Percentiles rank a stretch among this genome's conserved stretches.
Conservation (phyloP, 1,139 yeast genomes). For the Blastobotrys buckinghamii region DNA sequence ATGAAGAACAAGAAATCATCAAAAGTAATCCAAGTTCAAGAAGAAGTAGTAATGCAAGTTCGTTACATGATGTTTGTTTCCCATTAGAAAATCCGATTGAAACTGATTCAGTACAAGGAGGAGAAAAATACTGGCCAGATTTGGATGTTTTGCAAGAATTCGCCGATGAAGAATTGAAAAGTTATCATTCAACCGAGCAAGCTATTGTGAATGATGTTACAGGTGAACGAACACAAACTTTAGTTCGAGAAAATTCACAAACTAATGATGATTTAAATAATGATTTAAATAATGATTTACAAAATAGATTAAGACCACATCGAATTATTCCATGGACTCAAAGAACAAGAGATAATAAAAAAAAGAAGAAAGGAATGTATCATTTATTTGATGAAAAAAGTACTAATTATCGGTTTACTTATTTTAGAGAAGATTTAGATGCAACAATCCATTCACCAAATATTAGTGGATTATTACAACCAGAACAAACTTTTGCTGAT, state of each 20-base stretch:
- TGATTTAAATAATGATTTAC: conserved; percentile 42
- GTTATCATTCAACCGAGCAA: conserved; percentile 37
- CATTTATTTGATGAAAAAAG: conserved; percentile 20
- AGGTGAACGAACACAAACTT: conserved; percentile 29
- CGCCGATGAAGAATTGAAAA: conserved; percentile 57
- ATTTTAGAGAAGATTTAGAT: conserved; percentile 83
- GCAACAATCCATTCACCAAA: conserved; percentile 88
- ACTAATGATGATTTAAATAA: conserved; percentile 46
- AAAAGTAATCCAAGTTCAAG: conserved; percentile 66
- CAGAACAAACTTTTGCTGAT: conserved; percentile 34
- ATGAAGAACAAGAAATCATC: conserved; percentile 18
- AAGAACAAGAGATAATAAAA: conserved; percentile 1
- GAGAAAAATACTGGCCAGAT: conserved; percentile 69
- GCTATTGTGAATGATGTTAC: conserved; percentile 23
- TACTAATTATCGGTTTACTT: conserved; percentile 56
- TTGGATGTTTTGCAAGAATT: conserved; percentile 66
- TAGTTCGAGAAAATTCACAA: conserved; percentile 21
- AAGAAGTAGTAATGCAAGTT: conserved; percentile 61
- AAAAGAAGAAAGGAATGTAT: conserved; percentile 4
- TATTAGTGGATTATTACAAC: conserved; percentile 69
- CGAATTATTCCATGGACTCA: conserved; percentile 64
- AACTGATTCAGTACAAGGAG: conserved; percentile 31
- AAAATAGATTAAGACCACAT: conserved; percentile 67
- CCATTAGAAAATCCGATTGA: conserved; percentile 51
- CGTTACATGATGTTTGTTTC: conserved; percentile 84